Evolutionary conservation across 2,329 filamentous ascomycete genomes (phyloP).

Genomic region (Penicillium sumatraense): DNA sequence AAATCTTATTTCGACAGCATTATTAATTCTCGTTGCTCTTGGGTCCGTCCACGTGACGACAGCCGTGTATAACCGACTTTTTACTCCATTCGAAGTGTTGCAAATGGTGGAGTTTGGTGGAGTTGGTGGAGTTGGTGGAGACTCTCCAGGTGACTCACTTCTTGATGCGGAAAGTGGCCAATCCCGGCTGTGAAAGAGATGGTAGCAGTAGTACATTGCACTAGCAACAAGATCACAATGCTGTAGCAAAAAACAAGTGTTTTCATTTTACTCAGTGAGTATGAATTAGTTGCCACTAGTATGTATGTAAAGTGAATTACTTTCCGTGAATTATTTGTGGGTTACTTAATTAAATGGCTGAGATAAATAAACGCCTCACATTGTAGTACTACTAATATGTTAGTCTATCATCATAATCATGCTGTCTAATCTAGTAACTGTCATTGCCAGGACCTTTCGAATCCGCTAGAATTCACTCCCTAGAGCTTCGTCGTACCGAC

Average conservation of each 20-base stretch:
- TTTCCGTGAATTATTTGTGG: too few relatives aligned
- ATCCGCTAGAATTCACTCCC: background rate
- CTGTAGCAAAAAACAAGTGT: too few relatives aligned
- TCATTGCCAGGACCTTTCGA: too few relatives aligned
- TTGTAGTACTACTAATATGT: too few relatives aligned
- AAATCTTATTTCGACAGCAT: constrained; percentile 2
- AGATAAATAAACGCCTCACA: too few relatives aligned
- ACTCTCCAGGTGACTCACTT: background rate
- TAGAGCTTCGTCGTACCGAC: background rate
- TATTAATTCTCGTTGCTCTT: background rate
- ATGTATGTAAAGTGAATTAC: too few relatives aligned
- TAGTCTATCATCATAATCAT: background rate
- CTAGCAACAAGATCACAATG: background rate
- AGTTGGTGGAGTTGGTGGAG: background rate
- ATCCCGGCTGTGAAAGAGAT: background rate
- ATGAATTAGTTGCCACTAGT: too few relatives aligned
- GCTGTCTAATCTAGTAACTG: background rate
- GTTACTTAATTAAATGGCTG: too few relatives aligned
- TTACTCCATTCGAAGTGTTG: background rate
- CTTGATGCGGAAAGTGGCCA: background rate
- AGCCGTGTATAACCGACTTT: background rate
- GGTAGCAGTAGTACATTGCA: background rate
- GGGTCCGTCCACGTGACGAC: background rate
- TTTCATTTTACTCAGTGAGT: too few relatives aligned
- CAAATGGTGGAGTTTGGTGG: background rate